These are phyloP conservation scores for Cryptococcus sp. DNA, from an alignment of 1,284 basidiomycete species.

Conservation along the genomic window DNA sequence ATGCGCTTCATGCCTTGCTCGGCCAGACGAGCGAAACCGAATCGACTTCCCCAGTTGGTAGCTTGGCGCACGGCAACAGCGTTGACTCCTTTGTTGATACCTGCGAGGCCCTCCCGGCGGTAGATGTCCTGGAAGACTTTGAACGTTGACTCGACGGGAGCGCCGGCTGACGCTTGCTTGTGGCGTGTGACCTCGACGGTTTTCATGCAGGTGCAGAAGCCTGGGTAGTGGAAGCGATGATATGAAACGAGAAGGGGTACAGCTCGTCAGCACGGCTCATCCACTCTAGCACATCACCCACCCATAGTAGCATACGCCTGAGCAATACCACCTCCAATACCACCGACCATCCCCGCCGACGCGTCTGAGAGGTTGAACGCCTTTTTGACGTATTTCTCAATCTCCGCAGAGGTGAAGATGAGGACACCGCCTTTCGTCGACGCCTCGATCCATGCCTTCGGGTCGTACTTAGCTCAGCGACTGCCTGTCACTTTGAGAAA, in stretches of 20 bases:
- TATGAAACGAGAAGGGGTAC: background rate
- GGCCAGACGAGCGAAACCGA: constrained; percentile 94
- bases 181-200: constrained; percentile 97
- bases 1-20: constrained; percentile 66
- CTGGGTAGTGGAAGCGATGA: constrained; percentile 55
- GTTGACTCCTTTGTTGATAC: constrained; percentile 99
- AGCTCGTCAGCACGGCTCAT: background rate
- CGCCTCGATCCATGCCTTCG: constrained; percentile 97
- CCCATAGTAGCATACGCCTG: constrained; percentile 99
- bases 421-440: constrained; percentile 98
- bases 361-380: constrained; percentile 75
- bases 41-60: constrained; percentile 99
- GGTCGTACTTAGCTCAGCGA: background rate
- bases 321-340: constrained; percentile 95
- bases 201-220: constrained; percentile 98
- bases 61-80: constrained; percentile 96
- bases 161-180: constrained; percentile 87
- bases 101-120: constrained; percentile 85
- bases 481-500: background rate
- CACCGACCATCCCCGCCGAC: constrained; percentile 84
- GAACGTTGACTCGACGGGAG: constrained; percentile 91
- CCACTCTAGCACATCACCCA: constrained; percentile 56
- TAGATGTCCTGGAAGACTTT: constrained; percentile 94
- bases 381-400: constrained; percentile 70
- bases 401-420: constrained; percentile 92